These are phyloP conservation scores for Botryobasidium botryosum DNA, from an alignment of 768 basidiomycete species.

Conservation along the genomic window DNA sequence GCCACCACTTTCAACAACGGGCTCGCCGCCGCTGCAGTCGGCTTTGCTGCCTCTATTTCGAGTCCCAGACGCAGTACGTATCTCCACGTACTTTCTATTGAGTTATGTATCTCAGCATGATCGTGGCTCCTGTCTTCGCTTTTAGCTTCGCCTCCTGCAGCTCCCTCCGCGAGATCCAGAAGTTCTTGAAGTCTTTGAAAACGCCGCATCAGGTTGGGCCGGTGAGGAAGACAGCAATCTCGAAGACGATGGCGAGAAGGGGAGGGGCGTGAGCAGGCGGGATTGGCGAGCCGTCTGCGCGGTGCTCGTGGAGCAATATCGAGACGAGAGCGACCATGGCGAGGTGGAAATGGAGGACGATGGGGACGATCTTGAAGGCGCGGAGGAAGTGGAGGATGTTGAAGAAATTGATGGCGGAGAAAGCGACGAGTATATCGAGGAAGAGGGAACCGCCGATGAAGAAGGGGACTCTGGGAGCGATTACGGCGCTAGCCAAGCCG, in stretches of 20 bases:
- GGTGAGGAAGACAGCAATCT: constrained; percentile 14
- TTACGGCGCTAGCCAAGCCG: too few relatives aligned
- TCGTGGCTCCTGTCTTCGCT: too few relatives aligned
- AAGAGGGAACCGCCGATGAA: too few relatives aligned
- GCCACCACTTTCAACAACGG: too few relatives aligned
- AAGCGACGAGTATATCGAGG: constrained; percentile 19
- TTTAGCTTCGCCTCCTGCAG: constrained; percentile 38
- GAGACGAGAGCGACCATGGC: constrained; percentile 12
- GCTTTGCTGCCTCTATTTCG: too few relatives aligned
- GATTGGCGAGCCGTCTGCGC: constrained; percentile 74
- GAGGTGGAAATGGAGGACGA: constrained; percentile 14
- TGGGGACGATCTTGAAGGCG: constrained; percentile 16
- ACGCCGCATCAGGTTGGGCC: constrained; percentile 62
- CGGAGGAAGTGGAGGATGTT: constrained; percentile 11
- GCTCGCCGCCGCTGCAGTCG: too few relatives aligned
- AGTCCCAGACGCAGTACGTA: too few relatives aligned
- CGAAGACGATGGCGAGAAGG: too few relatives aligned
- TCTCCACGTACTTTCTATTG: too few relatives aligned
- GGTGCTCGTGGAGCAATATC: constrained; percentile 36
- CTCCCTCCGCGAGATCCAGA: constrained; percentile 42
- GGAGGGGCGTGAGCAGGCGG: constrained; percentile 37
- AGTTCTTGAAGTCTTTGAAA: constrained; percentile 50
- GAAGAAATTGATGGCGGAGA: constrained; percentile 12
- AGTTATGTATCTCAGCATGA: too few relatives aligned
- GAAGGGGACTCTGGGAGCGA: too few relatives aligned